Base-by-base conservation (phyloP, 2,329 filamentous ascomycete species). In the Clonostachys rhizophaga region DNA sequence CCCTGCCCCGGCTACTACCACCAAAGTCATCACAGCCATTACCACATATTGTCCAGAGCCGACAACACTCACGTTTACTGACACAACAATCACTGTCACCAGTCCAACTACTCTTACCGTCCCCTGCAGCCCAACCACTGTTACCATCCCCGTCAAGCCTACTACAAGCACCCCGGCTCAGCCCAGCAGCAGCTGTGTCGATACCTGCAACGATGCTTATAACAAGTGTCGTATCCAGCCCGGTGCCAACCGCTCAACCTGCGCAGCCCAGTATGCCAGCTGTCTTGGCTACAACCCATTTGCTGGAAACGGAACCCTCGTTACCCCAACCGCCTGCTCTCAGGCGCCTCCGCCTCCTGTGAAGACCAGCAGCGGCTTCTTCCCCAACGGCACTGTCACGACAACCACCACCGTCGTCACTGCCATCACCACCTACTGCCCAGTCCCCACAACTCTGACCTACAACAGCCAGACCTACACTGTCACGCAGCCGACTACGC, bases 351-450 rank as follows among this genome's bases (percentile, higher is more conserved):
- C 36, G 34, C 44, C 44, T 34, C 44, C 44, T 14, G 37, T 40
- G 7, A n/a, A 34, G 13, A 30, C 37, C 44, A 40, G 24, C 24
- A n/a, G 42, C 42, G 24, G 24, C 24, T 30, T 30, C 24, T 10
- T 30, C 24, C 24, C 24, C 9, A 47, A 43, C 45, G 39, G 34
- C 42, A 52, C 54, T 16, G 49, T 72, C 56, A 72, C 70, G 62
- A 79, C 78, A 51, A 75, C 74, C 68, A 88, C 84, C 56, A 79
- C 85, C 74, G 71, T 81, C 54, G 78, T 89, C 54, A 83, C 79
- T 50, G 68, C 71, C 48, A 80, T 80, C 72, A 83, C 78, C 69
- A 89, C 86, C 62, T 88, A 76, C 80, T 90, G 86, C 81, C 84
- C 86, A 16, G 73, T 62, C 56, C 66, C 86, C 54, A 88, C 86